Percentiles rank a stretch among this genome's conserved stretches.
Conservation (phyloP, 257 asterid species). For the Penstemon davidsonii region DNA sequence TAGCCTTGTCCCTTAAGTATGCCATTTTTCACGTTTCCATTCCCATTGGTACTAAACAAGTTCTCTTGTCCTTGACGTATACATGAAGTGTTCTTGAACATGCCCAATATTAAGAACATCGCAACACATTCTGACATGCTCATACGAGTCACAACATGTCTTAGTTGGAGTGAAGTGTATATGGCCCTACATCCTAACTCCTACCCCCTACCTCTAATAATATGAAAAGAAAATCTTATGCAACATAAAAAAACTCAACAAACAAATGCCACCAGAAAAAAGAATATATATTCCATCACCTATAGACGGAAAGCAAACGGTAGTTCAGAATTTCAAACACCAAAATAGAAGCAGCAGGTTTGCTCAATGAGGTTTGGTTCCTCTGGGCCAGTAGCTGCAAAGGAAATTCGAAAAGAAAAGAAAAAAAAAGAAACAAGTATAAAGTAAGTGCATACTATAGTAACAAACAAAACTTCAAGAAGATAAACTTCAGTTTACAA, state of each 20-base stretch:
- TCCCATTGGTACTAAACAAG: neutral
- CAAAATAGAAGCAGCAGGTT: constrained; percentile 81
- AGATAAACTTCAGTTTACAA: neutral
- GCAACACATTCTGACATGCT: neutral
- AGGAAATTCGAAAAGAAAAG: constrained; percentile 26
- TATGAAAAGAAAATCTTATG: neutral
- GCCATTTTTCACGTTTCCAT: neutral
- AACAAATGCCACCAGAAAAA: constrained; percentile 22
- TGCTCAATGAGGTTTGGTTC: constrained; percentile 65
- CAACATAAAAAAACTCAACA: neutral
- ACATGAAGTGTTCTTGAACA: neutral
- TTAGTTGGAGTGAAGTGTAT: neutral
- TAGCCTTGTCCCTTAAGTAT: too few relatives aligned
- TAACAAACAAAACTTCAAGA: constrained; percentile 11
- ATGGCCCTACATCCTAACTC: neutral
- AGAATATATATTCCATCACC: constrained; percentile 39
- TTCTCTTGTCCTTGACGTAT: constrained; percentile 6
- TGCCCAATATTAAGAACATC: constrained; percentile 7
- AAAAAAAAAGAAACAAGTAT: constrained; percentile 1
- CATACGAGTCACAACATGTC: neutral
- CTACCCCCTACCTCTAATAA: neutral
- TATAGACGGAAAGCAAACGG: constrained; percentile 92
- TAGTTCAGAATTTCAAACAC: constrained; percentile 91
- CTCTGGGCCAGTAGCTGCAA: constrained; percentile 86
- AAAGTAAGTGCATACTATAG: constrained; percentile 21